A percentile compares a stretch with the other conserved stretches of the same genome.
phyloP scores from a whole-genome alignment of 192 early-diverging fungal genomes.

The Coemansia sp. region DNA sequence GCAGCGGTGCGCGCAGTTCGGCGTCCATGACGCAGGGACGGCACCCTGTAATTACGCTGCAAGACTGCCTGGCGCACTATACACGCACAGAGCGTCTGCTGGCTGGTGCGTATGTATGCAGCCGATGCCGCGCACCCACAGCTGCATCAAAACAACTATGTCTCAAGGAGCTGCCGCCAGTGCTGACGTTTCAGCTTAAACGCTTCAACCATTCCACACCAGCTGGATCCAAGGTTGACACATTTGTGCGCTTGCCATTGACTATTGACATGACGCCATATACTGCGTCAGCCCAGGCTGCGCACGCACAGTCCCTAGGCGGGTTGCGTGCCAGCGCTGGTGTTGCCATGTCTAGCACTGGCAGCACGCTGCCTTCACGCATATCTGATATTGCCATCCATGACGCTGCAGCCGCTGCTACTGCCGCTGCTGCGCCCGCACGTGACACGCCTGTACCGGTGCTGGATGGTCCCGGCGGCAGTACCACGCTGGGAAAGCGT shows the following conservation, averaged over 20 bases:
- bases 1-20: slow-evolving; percentile 5
- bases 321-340: slow-evolving; percentile 36
- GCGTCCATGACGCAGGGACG: slow-evolving; percentile 23
- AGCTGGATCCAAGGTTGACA: slow-evolving; percentile 74
- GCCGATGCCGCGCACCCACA: slow-evolving; percentile 60
- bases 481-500: slow-evolving; percentile 30
- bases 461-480: slow-evolving; percentile 36
- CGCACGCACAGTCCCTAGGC: slow-evolving; percentile 43
- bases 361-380: slow-evolving; percentile 38
- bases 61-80: slow-evolving; percentile 60
- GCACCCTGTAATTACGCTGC: slow-evolving; percentile 38
- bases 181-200: slow-evolving; percentile 91
- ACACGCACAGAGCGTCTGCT: slow-evolving; percentile 81
- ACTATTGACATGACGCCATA: slow-evolving; percentile 91
- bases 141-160: slow-evolving; percentile 90
- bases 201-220: slow-evolving; percentile 76
- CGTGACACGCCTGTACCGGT: slow-evolving; percentile 24
- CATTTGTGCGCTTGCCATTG: slow-evolving; percentile 79
- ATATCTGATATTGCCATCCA: slow-evolving; percentile 22
- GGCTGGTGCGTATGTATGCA: slow-evolving; percentile 66
- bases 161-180: slow-evolving; percentile 80
- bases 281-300: slow-evolving; percentile 63
- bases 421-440: not conserved
- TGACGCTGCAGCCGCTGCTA: not conserved
- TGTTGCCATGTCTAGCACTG: slow-evolving; percentile 31